A percentile compares a stretch with the other conserved stretches of the same genome.
These are phyloP conservation scores for Albizia julibrissin DNA, from an alignment of 306 rosid species.

Conservation along the genomic window DNA sequence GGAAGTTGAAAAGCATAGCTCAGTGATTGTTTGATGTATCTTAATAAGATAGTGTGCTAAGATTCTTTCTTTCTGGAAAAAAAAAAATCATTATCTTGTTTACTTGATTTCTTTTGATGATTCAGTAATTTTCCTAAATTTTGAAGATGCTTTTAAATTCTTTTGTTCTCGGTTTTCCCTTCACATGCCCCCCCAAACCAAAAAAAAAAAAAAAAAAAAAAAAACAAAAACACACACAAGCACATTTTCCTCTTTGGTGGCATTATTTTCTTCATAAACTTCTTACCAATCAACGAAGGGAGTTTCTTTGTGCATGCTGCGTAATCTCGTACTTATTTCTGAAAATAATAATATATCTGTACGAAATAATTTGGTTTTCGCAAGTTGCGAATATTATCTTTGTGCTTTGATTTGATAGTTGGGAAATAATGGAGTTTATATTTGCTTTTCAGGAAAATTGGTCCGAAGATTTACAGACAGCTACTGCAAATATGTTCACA, in stretches of 20 bases:
- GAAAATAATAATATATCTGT: not conserved
- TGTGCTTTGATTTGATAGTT: slow-evolving; percentile 32
- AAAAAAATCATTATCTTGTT: not conserved
- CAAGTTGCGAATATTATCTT: not conserved
- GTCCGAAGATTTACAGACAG: slow-evolving; percentile 64
- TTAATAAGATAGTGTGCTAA: not conserved
- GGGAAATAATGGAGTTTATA: slow-evolving; percentile 16
- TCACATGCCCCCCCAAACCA: too few relatives aligned
- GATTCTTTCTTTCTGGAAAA: not conserved
- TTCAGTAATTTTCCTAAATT: not conserved
- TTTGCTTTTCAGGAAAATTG: slow-evolving; percentile 61
- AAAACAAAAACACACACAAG: too few relatives aligned
- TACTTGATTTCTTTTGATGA: not conserved
- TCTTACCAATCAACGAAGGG: not conserved
- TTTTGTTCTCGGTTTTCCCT: not conserved
- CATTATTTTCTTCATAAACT: not conserved
- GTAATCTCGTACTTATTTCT: not conserved
- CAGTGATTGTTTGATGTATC: not conserved
- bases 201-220: too few relatives aligned
- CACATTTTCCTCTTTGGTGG: not conserved
- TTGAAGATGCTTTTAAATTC: not conserved
- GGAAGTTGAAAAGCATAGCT: slow-evolving; percentile 1
- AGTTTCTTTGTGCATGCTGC: not conserved
- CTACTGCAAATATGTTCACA: slow-evolving; percentile 47
- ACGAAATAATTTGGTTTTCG: not conserved